Percentiles rank a stretch among this genome's conserved stretches.
These are phyloP conservation scores for Globisporangium iwayamae DNA, from an alignment of 352 stramenopile species.

Conservation along the genomic window DNA sequence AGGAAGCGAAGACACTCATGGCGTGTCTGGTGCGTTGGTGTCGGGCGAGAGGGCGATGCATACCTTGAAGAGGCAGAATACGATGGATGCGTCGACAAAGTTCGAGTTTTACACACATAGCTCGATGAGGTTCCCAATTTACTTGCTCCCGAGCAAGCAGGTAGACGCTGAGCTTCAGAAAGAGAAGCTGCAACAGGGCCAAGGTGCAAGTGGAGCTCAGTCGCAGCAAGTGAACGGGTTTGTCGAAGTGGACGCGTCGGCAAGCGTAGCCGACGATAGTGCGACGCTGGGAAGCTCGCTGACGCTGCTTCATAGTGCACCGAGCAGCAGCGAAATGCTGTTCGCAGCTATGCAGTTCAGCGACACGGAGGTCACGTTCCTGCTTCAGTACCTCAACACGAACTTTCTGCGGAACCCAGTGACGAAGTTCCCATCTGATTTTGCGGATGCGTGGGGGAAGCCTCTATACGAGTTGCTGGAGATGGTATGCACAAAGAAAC, in stretches of 20 bases:
- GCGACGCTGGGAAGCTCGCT: not conserved
- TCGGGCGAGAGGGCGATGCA: not conserved
- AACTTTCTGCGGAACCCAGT: constrained; percentile 77
- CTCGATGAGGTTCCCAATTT: constrained; percentile 54
- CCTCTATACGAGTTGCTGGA: constrained; percentile 89
- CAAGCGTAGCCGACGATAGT: constrained; percentile 17
- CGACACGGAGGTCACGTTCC: constrained; percentile 49
- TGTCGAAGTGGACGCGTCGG: constrained; percentile 41
- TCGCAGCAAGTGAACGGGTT: constrained; percentile 25
- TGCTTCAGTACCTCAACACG: constrained; percentile 84
- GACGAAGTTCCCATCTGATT: constrained; percentile 66
- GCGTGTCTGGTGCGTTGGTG: not conserved
- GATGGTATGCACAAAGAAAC: constrained; percentile 85
- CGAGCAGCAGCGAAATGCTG: not conserved
- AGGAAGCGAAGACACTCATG: not conserved
- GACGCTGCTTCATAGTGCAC: not conserved
- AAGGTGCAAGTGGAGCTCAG: not conserved
- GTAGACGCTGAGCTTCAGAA: constrained; percentile 37
- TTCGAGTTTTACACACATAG: constrained; percentile 50
- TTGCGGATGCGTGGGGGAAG: constrained; percentile 73
- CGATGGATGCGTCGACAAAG: not conserved
- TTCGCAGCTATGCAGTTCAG: constrained; percentile 16
- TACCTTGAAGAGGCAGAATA: not conserved
- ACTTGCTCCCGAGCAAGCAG: constrained; percentile 48
- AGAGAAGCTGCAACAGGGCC: constrained; percentile 17